Conservation (phyloP, 1,284 basidiomycete species). For the Entoloma clypeatum region DNA sequence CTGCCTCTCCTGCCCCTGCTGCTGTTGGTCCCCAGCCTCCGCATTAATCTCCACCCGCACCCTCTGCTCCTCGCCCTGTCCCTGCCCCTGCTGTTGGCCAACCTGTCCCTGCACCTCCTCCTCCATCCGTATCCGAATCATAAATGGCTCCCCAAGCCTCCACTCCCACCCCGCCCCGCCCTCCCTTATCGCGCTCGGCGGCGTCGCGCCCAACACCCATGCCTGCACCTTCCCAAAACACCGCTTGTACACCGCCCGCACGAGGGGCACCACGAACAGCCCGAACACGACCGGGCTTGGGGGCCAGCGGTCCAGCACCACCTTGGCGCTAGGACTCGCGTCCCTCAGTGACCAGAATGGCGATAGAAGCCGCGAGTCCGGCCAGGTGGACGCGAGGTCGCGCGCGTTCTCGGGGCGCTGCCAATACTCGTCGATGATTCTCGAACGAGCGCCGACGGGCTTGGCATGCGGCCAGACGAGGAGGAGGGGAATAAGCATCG, state of each 20-base stretch:
- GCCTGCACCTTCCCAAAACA: conserved; percentile 40
- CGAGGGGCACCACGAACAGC: conserved; percentile 48
- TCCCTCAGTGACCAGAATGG: no score
- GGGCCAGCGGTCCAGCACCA: conserved; percentile 53
- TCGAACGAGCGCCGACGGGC: conserved; percentile 34
- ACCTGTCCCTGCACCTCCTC: conserved; percentile 24
- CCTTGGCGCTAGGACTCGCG: no score
- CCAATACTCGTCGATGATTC: conserved; percentile 31
- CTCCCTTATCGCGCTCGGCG: conserved; percentile 21
- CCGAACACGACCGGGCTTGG: conserved; percentile 56
- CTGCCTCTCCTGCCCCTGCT: conserved; percentile 14
- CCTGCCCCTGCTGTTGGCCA: conserved; percentile 5
- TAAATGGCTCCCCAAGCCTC: conserved; percentile 43
- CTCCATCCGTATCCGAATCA: conserved; percentile 45
- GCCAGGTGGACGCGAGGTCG: conserved; percentile 18
- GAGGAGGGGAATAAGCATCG: conserved; percentile 49
- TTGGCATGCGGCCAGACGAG: conserved; percentile 60
- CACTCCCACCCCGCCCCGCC: conserved; percentile 20
- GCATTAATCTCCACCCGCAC: conserved; percentile 7
- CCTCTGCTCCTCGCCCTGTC: background rate
- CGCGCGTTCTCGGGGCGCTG: conserved; percentile 25
- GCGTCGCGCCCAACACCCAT: conserved; percentile 43
- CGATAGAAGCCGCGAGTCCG: no score
- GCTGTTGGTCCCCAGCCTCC: conserved; percentile 14
- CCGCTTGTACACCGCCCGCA: conserved; percentile 45